Conservation (phyloP, 306 rosid genomes). For the Vigna unguiculata region DNA sequence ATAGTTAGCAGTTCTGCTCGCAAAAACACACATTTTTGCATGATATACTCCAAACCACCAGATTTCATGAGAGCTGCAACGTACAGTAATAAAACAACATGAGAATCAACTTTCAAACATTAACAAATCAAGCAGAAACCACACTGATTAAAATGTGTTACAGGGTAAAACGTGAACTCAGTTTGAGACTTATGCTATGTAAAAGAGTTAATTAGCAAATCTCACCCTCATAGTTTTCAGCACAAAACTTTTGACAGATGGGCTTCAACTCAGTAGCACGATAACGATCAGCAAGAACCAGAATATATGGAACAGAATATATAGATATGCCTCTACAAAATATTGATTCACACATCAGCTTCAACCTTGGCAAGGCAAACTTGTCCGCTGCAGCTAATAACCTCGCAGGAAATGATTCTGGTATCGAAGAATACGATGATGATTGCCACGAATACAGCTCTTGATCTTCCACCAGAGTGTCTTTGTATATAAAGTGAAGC, state of each 20-base stretch:
- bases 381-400: slow-evolving; percentile 83
- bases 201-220: slow-evolving; percentile 9
- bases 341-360: slow-evolving; percentile 89
- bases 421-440: slow-evolving; percentile 58
- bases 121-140: not conserved
- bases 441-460: slow-evolving; percentile 66
- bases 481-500: slow-evolving; percentile 86
- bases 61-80: too few relatives aligned
- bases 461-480: slow-evolving; percentile 79
- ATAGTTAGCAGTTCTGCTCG: too few relatives aligned
- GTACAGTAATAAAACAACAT: too few relatives aligned
- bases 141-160: too few relatives aligned
- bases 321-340: slow-evolving; percentile 87
- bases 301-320: slow-evolving; percentile 79
- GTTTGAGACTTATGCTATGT: not conserved
- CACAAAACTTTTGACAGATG: slow-evolving; percentile 80
- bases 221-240: slow-evolving; percentile 90
- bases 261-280: slow-evolving; percentile 83
- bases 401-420: slow-evolving; percentile 79
- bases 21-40: too few relatives aligned
- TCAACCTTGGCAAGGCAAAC: slow-evolving; percentile 79
- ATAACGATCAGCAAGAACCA: slow-evolving; percentile 80
- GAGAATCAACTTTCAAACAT: too few relatives aligned
- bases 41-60: too few relatives aligned
- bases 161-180: too few relatives aligned